phyloP scores from a whole-genome alignment of 352 stramenopile species.

The Globisporangium solare region DNA sequence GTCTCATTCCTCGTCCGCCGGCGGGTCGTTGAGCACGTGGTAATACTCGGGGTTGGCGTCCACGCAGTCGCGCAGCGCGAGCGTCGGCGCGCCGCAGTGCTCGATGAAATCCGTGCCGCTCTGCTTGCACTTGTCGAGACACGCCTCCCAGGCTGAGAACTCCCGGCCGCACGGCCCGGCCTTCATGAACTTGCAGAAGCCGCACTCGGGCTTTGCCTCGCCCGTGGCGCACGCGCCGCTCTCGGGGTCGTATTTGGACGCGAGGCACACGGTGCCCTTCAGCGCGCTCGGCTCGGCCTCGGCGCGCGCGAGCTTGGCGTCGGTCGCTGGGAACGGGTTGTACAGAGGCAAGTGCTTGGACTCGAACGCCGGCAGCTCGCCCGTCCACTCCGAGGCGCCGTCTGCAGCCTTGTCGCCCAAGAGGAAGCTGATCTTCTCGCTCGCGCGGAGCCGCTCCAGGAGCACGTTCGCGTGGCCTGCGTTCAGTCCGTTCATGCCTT shows the following conservation, averaged over 20 bases:
- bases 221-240: slow-evolving; percentile 39
- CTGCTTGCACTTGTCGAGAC: slow-evolving; percentile 73
- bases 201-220: slow-evolving; percentile 72
- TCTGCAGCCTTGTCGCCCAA: slow-evolving; percentile 26
- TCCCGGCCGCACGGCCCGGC: slow-evolving; percentile 72
- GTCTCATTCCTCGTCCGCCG: slow-evolving; percentile 33
- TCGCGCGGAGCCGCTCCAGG: slow-evolving; percentile 66
- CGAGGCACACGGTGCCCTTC: slow-evolving; percentile 60
- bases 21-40: slow-evolving; percentile 66
- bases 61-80: slow-evolving; percentile 79
- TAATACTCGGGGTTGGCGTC: slow-evolving; percentile 89
- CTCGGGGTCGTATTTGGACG: slow-evolving; percentile 55
- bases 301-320: slow-evolving; percentile 32
- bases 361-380: slow-evolving; percentile 63
- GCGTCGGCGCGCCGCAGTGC: slow-evolving; percentile 65
- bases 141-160: slow-evolving; percentile 82
- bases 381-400: slow-evolving; percentile 31
- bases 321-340: slow-evolving; percentile 65
- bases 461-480: slow-evolving; percentile 66
- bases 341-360: slow-evolving; percentile 73
- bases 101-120: slow-evolving; percentile 76
- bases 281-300: slow-evolving; percentile 7
- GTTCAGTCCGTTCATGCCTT: slow-evolving; percentile 37
- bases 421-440: slow-evolving; percentile 50
- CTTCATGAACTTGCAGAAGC: slow-evolving; percentile 91